Evolutionary conservation across 345 rosid species (phyloP).

Genomic region (Kandelia obovata): DNA sequence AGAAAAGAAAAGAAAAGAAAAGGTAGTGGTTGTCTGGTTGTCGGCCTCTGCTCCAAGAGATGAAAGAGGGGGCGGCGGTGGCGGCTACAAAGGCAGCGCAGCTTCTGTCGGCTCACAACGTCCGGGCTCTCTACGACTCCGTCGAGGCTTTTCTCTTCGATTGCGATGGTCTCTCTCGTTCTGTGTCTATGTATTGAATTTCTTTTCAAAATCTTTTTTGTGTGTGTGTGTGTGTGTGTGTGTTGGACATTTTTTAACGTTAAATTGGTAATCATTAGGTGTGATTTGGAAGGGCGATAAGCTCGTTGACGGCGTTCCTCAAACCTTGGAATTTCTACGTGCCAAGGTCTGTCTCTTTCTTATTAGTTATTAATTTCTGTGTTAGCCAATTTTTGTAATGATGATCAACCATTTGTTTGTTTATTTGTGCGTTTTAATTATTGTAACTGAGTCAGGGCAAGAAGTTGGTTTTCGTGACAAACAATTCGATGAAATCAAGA

Average conservation of each 20-base stretch:
- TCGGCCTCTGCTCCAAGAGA: no score
- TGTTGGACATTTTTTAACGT: not conserved
- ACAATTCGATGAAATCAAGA: conserved; percentile 77
- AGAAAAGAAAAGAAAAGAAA: not conserved
- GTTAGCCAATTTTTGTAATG: not conserved
- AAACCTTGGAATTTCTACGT: conserved; percentile 64
- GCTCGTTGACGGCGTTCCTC: conserved; percentile 67
- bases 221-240: no score
- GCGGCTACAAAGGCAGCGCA: conserved; percentile 21
- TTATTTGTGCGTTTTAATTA: not conserved
- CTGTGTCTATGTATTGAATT: not conserved
- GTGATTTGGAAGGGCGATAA: conserved; percentile 93
- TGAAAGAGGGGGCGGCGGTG: not conserved
- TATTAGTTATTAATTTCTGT: not conserved
- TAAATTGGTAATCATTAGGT: conserved; percentile 34
- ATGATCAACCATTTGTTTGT: not conserved
- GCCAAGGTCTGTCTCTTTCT: conserved; percentile 41
- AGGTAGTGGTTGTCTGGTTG: no score
- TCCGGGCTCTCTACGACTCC: conserved; percentile 45
- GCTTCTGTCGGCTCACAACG: conserved; percentile 40
- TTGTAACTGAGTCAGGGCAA: conserved; percentile 51
- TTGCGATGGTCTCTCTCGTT: conserved; percentile 44
- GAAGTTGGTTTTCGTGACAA: conserved; percentile 78
- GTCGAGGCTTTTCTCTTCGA: conserved; percentile 71
- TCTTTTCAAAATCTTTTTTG: not conserved